These are phyloP conservation scores for Alternaria consortialis DNA, from an alignment of 2,329 filamentous ascomycete genomes.

Conservation along the genomic window DNA sequence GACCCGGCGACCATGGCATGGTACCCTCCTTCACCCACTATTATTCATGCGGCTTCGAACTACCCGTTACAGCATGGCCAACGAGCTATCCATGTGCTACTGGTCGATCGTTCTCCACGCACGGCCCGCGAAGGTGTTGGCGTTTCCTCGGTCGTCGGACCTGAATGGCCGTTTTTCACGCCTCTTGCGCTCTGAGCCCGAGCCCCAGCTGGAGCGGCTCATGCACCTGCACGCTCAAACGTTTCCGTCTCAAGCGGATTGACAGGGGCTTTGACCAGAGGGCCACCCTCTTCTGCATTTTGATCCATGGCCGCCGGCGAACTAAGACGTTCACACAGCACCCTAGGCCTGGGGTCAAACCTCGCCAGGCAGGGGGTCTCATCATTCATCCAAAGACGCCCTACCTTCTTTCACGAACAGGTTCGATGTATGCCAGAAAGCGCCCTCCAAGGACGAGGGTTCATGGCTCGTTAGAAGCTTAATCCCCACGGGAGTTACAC, in stretches of 20 bases:
- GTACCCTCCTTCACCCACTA: conserved; percentile 3
- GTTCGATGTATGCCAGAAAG: background rate
- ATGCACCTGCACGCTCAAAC: conserved; percentile 39
- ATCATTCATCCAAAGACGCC: conserved; percentile 4
- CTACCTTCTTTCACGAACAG: background rate
- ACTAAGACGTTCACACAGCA: conserved; percentile 6
- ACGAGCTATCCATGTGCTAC: conserved; percentile 20
- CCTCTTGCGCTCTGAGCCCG: conserved; percentile 29
- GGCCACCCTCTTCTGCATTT: conserved; percentile 21
- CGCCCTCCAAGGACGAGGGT: conserved; percentile 30
- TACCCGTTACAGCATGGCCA: conserved; percentile 23
- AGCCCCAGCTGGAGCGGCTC: conserved; percentile 39
- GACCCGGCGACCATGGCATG: conserved; percentile 15
- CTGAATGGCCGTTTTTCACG: conserved; percentile 39
- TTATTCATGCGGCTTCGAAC: conserved; percentile 21
- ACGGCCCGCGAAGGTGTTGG: conserved; percentile 35
- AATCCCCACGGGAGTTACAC: conserved; percentile 50
- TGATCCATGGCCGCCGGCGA: conserved; percentile 22
- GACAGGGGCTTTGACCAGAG: conserved; percentile 27
- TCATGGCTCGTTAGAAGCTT: conserved; percentile 42
- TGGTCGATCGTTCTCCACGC: conserved; percentile 40
- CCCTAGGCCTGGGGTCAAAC: conserved; percentile 10
- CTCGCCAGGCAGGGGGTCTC: conserved; percentile 17
- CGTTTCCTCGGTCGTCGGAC: conserved; percentile 32
- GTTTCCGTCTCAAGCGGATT: conserved; percentile 35